Percentiles rank a stretch among this genome's conserved stretches.
Conservation (phyloP, 805 yeast species). For the Candida patagonica region DNA sequence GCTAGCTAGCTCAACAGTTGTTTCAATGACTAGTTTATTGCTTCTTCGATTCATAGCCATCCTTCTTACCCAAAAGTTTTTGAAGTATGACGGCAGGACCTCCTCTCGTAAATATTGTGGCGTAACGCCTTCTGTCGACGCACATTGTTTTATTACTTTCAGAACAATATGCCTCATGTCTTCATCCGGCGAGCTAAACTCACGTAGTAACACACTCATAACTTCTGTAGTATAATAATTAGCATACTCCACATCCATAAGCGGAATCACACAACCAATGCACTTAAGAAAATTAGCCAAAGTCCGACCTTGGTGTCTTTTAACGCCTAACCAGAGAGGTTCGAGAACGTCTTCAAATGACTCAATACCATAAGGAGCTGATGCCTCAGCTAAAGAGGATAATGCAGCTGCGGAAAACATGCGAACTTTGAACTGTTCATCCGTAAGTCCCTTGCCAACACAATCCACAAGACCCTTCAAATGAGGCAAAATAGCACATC, state of each 20-base stretch:
- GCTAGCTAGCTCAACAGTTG: slow-evolving; percentile 58
- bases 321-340: slow-evolving; percentile 72
- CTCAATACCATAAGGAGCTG: slow-evolving; percentile 84
- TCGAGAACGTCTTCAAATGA: slow-evolving; percentile 68
- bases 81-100: slow-evolving; percentile 53
- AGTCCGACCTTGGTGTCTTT: slow-evolving; percentile 65
- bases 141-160: slow-evolving; percentile 56
- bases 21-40: slow-evolving; percentile 54
- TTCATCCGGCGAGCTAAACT: slow-evolving; percentile 75
- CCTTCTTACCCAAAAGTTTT: slow-evolving; percentile 74
- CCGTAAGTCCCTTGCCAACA: slow-evolving; percentile 47
- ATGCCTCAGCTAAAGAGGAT: slow-evolving; percentile 67
- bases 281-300: slow-evolving; percentile 71
- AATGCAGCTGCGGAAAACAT: slow-evolving; percentile 63
- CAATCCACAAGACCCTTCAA: slow-evolving; percentile 57
- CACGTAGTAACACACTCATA: slow-evolving; percentile 55
- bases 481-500: slow-evolving; percentile 69
- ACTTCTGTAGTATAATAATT: slow-evolving; percentile 70
- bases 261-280: slow-evolving; percentile 69
- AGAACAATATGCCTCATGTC: slow-evolving; percentile 75
- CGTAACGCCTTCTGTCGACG: slow-evolving; percentile 48
- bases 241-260: slow-evolving; percentile 79
- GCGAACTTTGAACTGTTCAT: slow-evolving; percentile 60
- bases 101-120: slow-evolving; percentile 40
- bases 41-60: slow-evolving; percentile 47